Base-by-base conservation (phyloP, 345 rosid species). In the Rhodamnia argentea region DNA sequence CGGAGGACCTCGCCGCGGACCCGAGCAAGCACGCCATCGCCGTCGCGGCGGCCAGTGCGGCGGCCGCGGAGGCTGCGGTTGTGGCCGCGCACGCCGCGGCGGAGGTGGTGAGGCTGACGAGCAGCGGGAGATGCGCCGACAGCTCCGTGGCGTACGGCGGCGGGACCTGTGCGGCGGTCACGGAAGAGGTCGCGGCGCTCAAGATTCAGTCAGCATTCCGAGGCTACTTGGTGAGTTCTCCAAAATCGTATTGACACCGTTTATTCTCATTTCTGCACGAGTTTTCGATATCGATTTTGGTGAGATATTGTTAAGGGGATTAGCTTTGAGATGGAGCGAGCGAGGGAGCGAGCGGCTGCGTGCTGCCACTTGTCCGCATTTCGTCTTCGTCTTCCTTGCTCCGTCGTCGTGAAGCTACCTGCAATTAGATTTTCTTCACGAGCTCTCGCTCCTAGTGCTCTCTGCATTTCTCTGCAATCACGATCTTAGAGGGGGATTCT, bases 201-300 rank as follows among this genome's bases (percentile, higher is more conserved):
- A 93, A 87, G 92, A 95, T 98, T 76, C 99, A 96, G 84, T 89
- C 99, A 3, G 93, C 92, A 40, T 98, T 96, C 84, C 98, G 99
- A 75, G 99, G 99, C 11, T 96, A 96, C 84, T 90, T 98, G 94
- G 99, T 98, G 82, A 87, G 93, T 85, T 62, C 74, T 57, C 55
- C 85, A 22, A 27, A 20, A 29, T 78, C 82, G 47, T 55, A 70
- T 87, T 56, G 22, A 26, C 54, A 11, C 83, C 42, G 47, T 60
- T 86, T 52, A 52, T 18, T 52, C 44, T 55, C 37, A 7, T 60
- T 59, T 18, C 15, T 53, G 5, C 42, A 15, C 52, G n/a, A 10
- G 13, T 2, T 47, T 27, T 62, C 20, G 62, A 6, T 70, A 14
- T 83, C 40, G 82, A 42, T 44, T 12, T 13, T 10, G 29, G 44